These are phyloP conservation scores for Termitomyces sp. DNA, from an alignment of 768 basidiomycete species.

Conservation along the genomic window DNA sequence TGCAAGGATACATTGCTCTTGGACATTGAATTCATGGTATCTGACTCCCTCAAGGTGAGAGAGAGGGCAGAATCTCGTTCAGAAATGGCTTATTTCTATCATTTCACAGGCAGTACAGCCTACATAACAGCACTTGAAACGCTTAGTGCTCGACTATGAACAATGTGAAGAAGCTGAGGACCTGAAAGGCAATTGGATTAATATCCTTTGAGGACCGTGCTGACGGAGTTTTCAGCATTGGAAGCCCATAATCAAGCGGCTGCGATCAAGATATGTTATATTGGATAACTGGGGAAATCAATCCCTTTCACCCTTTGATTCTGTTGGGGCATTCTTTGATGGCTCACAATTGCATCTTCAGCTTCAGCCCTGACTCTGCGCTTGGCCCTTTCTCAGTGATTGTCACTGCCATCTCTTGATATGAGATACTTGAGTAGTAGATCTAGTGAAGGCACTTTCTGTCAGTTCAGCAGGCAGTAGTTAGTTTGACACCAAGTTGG, in stretches of 20 bases:
- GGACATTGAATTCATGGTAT: constrained; percentile 97
- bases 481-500: background rate
- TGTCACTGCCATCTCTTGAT: background rate
- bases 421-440: constrained; percentile 27
- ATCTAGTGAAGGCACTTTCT: constrained; percentile 7
- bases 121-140: constrained; percentile 91
- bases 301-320: background rate
- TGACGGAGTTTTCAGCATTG: constrained; percentile 39
- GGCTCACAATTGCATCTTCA: no score
- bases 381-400: background rate
- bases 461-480: background rate
- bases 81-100: background rate
- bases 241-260: constrained; percentile 66
- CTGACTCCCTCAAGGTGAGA: constrained; percentile 86
- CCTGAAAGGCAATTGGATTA: constrained; percentile 52
- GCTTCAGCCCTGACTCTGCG: background rate
- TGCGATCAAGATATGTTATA: constrained; percentile 75
- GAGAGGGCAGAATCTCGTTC: background rate
- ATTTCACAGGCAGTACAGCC: constrained; percentile 74
- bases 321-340: background rate
- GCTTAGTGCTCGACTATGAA: constrained; percentile 91
- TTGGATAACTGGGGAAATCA: constrained; percentile 41
- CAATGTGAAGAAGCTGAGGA: constrained; percentile 87
- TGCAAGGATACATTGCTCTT: constrained; percentile 90
- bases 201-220: background rate